Percentiles rank a stretch among this genome's conserved stretches.
phyloP scores from a whole-genome alignment of 2,329 filamentous ascomycete genomes.

The Emericellopsis atlantica region DNA sequence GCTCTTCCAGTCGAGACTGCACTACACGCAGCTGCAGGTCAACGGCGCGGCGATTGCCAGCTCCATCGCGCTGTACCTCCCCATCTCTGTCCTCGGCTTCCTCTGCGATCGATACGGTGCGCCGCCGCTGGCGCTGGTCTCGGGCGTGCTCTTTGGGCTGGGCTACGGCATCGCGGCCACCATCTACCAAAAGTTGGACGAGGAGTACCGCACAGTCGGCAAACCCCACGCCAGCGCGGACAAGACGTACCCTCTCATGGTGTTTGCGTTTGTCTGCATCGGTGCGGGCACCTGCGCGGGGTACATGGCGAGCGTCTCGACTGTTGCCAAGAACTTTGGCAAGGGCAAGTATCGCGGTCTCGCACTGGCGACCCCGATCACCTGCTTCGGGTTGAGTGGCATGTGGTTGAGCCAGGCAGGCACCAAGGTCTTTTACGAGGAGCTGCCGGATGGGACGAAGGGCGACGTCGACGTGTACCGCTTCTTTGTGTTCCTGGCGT shows the following conservation, averaged over 20 bases:
- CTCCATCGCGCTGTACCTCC: constrained; percentile 80
- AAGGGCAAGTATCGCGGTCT: constrained; percentile 77
- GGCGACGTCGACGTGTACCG: constrained; percentile 63
- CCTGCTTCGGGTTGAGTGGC: constrained; percentile 82
- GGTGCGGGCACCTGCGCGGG: constrained; percentile 77
- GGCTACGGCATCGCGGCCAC: constrained; percentile 79
- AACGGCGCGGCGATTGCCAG: constrained; percentile 81
- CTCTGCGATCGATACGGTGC: constrained; percentile 83
- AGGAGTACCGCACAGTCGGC: constrained; percentile 26
- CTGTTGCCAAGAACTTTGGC: constrained; percentile 96
- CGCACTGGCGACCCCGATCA: constrained; percentile 81
- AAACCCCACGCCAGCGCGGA: constrained; percentile 18
- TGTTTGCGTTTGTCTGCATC: constrained; percentile 70
- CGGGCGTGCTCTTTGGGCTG: constrained; percentile 60
- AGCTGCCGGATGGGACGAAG: constrained; percentile 45
- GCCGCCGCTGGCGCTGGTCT: constrained; percentile 59
- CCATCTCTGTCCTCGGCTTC: constrained; percentile 82
- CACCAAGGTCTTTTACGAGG: constrained; percentile 64
- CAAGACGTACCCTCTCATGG: constrained; percentile 73
- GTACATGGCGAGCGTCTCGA: constrained; percentile 85
- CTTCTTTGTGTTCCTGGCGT: constrained; percentile 77
- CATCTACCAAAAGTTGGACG: constrained; percentile 48
- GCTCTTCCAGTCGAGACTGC: constrained; percentile 73
- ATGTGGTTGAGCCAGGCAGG: constrained; percentile 94
- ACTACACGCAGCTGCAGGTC: constrained; percentile 84